Base-by-base conservation (phyloP, 352 stramenopile species). In the Thalassiosira livingstoniorum region DNA sequence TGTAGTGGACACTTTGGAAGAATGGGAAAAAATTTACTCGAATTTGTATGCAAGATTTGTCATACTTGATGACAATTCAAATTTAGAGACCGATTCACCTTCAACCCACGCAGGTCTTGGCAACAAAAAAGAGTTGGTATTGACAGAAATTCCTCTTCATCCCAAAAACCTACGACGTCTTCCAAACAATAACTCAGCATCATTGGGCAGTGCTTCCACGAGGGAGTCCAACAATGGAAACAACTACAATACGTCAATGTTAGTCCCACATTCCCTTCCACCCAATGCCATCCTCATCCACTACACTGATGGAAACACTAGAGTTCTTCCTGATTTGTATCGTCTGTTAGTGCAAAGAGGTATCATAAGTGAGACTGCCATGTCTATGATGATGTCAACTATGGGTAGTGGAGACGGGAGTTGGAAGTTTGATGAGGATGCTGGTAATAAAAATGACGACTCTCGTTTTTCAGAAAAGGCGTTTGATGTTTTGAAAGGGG, bases 211-310 rank as follows among this genome's bases (percentile, higher is more conserved):
- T n/a, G n/a, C n/a, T n/a, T n/a, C n/a, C n/a, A n/a, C n/a, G n/a
- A n/a, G n/a, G n/a, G 32, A 29, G 39, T n/a, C 42, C 25, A 58
- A 47, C 23, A 45, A 42, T 13, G 58, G 47, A 18, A 67, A 45
- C 25, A 66, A 60, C n/a, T 58, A 18, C 5, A 61, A 32, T n/a
- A 55, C 37, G 10, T 70, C 15, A 55, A 83, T 78, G 29, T 53
- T 42, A 25, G 66, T 75, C 51, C 85, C 87, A 18, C 13, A 68
- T 43, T 55, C 71, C 42, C 57, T 92, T 2, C 85, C 87, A 25
- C 85, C 85, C 23, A 92, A 92, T 75, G 68, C 86, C 13, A 76
- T 88, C 39, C 70, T 93, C 4, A 68, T 93, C 1, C 71, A 86
- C 45, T 93, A 88, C 75, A 82, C 80, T 32, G 88, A 93, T 79